Percentiles rank a stretch among this genome's conserved stretches.
Evolutionary conservation across 352 stramenopile genomes (phyloP).

Genomic region (Phytophthora boehmeriae): DNA sequence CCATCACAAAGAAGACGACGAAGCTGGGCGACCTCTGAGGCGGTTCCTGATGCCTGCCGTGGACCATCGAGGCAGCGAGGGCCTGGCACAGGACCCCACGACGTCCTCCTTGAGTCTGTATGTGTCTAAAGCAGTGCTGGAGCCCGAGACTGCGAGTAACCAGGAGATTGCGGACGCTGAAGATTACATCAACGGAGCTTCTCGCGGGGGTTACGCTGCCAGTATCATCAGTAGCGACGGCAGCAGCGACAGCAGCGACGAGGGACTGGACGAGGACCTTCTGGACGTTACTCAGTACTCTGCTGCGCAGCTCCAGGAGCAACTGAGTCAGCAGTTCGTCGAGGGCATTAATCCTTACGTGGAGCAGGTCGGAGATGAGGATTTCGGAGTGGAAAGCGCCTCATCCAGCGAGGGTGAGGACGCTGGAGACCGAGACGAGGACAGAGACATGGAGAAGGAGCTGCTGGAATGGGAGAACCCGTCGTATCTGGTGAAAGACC

Average conservation of each 20-base stretch:
- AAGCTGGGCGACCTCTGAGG: conserved; percentile 14
- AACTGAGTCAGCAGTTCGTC: conserved; percentile 40
- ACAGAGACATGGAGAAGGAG: conserved; percentile 31
- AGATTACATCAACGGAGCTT: conserved; percentile 33
- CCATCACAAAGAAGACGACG: too few species aligned
- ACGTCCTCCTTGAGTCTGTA: not conserved
- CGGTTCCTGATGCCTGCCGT: conserved; percentile 25
- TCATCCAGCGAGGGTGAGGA: conserved; percentile 25
- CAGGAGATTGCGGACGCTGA: conserved; percentile 22
- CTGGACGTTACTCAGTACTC: conserved; percentile 37
- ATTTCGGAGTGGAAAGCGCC: conserved; percentile 39
- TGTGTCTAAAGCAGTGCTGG: conserved; percentile 3
- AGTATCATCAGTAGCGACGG: conserved; percentile 37
- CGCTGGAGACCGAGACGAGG: conserved; percentile 7
- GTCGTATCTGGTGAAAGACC: conserved; percentile 82
- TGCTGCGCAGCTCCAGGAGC: conserved; percentile 29
- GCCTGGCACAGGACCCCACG: conserved; percentile 5
- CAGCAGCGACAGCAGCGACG: conserved; percentile 31
- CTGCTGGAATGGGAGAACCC: conserved; percentile 75
- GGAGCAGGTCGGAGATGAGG: conserved; percentile 38
- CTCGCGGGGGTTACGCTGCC: conserved; percentile 21
- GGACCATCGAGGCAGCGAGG: conserved; percentile 5
- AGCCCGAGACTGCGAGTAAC: conserved; percentile 12
- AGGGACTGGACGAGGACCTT: conserved; percentile 3
- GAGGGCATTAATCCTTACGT: conserved; percentile 58